Evolutionary conservation across 1,284 basidiomycete genomes (phyloP), one percentile per base, ranked within the genome.

Genomic region (Austropuccinia psidii): DNA sequence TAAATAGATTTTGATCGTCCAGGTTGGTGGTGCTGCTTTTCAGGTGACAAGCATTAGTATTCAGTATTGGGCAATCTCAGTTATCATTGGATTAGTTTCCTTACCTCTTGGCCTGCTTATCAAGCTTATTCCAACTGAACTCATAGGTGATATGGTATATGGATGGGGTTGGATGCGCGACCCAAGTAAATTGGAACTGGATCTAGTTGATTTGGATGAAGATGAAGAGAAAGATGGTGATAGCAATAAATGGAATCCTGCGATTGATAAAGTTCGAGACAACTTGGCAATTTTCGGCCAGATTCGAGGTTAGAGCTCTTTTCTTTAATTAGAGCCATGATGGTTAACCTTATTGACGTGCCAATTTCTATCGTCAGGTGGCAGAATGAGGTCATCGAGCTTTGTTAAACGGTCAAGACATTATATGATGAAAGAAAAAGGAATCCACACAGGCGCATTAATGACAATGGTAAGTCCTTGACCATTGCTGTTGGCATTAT

Each of bases 61-160:
- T 35, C 86, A 86, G 49, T 91, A 96, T 81, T 99, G 96, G 96
- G 93, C 87, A 62, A 92, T 98, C 76, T 91, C 90, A 0, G 83
- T 98, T 66, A 88, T 90, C 29, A 85, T 96, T 60, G 96, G 95
- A 49, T 78, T 90, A 69, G 85, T 93, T 60, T 89, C 95, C 9
- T 86, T 97, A 75, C 95, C 94, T 2, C 84, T 97, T 77, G 96
- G 92, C 70, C 88, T 85, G 41, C 79, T 95, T 74, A 86, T 95
- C 76, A 90, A 95, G 45, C 80, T 87, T 47, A 81, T 96, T 27
- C 95, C 96, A 35, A 93, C 90, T 76, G 85, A 79, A 50, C 91
- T 91, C 0, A 86, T 93, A 78, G 89, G 92, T 78, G 84, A 84
- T 33, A 70, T 90, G 72, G 87, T 97, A 80, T 86, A 88, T 78